These are phyloP conservation scores for Geopyxis carbonaria DNA, from an alignment of 495 filamentous ascomycete genomes.

Conservation along the genomic window DNA sequence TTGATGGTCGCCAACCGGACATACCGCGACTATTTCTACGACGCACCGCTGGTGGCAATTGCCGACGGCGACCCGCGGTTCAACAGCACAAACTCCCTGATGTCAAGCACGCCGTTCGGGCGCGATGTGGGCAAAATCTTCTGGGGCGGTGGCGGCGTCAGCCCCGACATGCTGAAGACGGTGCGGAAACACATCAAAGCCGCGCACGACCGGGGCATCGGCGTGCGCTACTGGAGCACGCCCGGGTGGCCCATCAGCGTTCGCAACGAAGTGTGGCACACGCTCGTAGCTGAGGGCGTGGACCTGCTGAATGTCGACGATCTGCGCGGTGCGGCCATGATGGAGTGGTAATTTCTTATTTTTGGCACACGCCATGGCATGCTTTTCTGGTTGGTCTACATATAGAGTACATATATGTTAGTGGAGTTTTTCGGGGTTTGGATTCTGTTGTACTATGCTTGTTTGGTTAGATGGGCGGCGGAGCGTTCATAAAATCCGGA, in stretches of 20 bases:
- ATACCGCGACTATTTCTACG: constrained; percentile 31
- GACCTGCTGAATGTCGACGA: constrained; percentile 69
- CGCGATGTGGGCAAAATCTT: constrained; percentile 31
- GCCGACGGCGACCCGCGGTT: constrained; percentile 3
- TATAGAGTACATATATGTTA: too few species aligned
- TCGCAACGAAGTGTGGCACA: constrained; percentile 58
- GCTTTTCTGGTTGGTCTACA: too few species aligned
- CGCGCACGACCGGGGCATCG: constrained; percentile 56
- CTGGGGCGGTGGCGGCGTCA: constrained; percentile 29
- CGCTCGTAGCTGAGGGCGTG: constrained; percentile 53
- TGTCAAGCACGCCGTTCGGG: constrained; percentile 26
- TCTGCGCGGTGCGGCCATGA: constrained; percentile 28
- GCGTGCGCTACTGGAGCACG: constrained; percentile 61
- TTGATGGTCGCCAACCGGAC: constrained; percentile 32
- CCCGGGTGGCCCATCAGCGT: constrained; percentile 60
- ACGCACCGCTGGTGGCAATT: constrained; percentile 34
- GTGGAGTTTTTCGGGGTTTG: too few species aligned
- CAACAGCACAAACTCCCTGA: constrained; percentile 21
- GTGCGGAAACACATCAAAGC: constrained; percentile 50
- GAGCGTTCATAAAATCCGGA: too few species aligned
- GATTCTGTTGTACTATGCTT: too few species aligned
- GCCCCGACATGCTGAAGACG: constrained; percentile 35
- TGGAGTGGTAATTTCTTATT: constrained; percentile 15
- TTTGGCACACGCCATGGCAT: too few species aligned
- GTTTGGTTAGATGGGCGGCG: too few species aligned